phyloP scores from a whole-genome alignment of 2,329 filamentous ascomycete genomes.

The Calonectria pauciramosa region DNA sequence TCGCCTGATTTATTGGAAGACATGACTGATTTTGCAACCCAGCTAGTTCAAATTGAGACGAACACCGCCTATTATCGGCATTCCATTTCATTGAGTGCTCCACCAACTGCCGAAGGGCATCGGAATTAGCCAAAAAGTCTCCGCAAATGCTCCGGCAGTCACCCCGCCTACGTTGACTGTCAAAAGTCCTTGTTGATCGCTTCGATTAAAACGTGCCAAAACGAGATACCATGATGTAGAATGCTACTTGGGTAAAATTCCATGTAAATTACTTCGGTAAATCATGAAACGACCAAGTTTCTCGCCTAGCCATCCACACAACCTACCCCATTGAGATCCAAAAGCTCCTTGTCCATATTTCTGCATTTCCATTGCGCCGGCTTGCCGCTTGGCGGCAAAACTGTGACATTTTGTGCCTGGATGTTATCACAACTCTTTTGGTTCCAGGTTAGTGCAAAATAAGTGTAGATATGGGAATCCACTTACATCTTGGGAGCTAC shows the following conservation, averaged over 20 bases:
- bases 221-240: neutral
- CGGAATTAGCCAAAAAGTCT: neutral
- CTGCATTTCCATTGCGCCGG: neutral
- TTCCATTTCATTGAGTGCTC: neutral
- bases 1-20: neutral
- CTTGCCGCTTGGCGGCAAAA: neutral
- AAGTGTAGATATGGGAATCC: neutral
- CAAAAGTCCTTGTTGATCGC: neutral
- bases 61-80: neutral
- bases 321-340: neutral
- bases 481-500: conserved; percentile 41
- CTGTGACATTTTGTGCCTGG: neutral
- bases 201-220: neutral
- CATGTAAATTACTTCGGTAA: neutral
- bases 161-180: too few species aligned
- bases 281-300: neutral
- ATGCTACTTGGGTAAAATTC: neutral
- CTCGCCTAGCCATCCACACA: neutral
- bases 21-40: too few species aligned
- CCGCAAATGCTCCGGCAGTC: neutral
- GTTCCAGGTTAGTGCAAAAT: neutral
- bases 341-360: neutral
- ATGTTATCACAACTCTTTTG: conserved; percentile 1
- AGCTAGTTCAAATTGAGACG: neutral
- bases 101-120: neutral